Evolutionary conservation across 768 basidiomycete species (phyloP).

Genomic region (Kwoniella shandongensis): DNA sequence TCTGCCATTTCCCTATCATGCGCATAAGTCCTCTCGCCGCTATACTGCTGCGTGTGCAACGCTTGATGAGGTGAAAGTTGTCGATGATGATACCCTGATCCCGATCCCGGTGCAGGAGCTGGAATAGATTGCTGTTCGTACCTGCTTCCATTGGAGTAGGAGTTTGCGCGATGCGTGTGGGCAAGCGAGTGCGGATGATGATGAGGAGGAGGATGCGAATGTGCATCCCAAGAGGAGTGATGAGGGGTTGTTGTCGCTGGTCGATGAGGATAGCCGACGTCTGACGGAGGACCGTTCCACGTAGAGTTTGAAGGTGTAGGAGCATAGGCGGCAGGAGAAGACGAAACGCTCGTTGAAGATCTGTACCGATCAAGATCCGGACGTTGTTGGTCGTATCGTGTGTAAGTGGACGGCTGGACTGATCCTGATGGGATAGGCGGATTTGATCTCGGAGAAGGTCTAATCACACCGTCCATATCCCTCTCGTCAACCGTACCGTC

Average conservation of each 20-base stretch:
- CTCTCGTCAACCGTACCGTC: conserved; percentile 43
- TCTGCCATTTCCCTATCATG: no score
- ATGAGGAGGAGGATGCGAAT: conserved; percentile 5
- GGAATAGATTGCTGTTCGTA: no score
- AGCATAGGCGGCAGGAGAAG: conserved; percentile 8
- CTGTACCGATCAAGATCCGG: conserved; percentile 23
- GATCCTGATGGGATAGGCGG: conserved; percentile 1
- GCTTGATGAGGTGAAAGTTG: no score
- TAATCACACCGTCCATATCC: conserved; percentile 24
- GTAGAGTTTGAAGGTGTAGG: conserved; percentile 2
- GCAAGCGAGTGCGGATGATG: conserved; percentile 3
- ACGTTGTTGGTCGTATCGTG: conserved; percentile 16
- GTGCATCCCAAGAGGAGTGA: conserved; percentile 1
- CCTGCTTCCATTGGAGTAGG: no score
- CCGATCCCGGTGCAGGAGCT: no score
- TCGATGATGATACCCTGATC: no score
- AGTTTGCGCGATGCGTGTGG: not conserved
- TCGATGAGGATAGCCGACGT: not conserved
- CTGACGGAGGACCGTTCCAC: not conserved
- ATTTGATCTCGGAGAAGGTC: conserved; percentile 25
- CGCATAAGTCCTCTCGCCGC: no score
- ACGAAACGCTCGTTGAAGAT: conserved; percentile 8
- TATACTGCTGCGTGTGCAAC: no score
- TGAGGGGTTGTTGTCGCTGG: not conserved
- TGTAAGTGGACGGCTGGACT: conserved; percentile 5